These are phyloP conservation scores for Rhinocladiella mackenziei DNA, from an alignment of 2,329 filamentous ascomycete genomes.

Conservation along the genomic window DNA sequence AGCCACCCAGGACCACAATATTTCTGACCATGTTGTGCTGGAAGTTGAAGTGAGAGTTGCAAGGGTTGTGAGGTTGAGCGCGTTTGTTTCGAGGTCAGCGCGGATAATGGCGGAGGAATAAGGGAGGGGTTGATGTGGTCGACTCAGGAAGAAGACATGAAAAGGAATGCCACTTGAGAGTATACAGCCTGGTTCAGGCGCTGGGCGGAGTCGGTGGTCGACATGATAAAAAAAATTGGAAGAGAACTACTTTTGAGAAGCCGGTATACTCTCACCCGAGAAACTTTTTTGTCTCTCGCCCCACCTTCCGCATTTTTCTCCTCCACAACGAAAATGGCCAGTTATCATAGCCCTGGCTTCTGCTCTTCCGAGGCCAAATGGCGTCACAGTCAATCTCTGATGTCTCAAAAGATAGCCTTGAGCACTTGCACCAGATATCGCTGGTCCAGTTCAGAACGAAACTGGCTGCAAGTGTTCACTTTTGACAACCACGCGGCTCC, in stretches of 20 bases:
- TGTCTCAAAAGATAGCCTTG: too few species aligned
- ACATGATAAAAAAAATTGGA: constrained; percentile 15
- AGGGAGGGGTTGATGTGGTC: not conserved
- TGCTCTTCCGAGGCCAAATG: constrained; percentile 14
- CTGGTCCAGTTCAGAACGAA: not conserved
- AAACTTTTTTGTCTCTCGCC: constrained; percentile 24
- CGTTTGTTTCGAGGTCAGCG: too few species aligned
- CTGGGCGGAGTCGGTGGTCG: constrained; percentile 5
- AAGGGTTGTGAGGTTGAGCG: too few species aligned
- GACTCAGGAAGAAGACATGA: not conserved
- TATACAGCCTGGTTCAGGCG: constrained; percentile 6
- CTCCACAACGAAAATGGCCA: too few species aligned
- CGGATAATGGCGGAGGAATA: too few species aligned
- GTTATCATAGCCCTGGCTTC: too few species aligned
- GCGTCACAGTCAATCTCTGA: too few species aligned
- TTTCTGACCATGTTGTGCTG: constrained; percentile 73
- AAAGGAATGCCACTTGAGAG: not conserved
- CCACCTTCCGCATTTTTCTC: constrained; percentile 17
- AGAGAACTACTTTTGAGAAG: constrained; percentile 4
- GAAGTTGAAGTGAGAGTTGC: not conserved
- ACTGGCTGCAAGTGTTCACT: too few species aligned
- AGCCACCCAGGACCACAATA: constrained; percentile 88
- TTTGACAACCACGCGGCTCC: too few species aligned
- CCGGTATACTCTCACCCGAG: not conserved
- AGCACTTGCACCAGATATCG: too few species aligned